phyloP scores from a whole-genome alignment of 805 yeast species.

The Saccharomyces eubayanus region DNA sequence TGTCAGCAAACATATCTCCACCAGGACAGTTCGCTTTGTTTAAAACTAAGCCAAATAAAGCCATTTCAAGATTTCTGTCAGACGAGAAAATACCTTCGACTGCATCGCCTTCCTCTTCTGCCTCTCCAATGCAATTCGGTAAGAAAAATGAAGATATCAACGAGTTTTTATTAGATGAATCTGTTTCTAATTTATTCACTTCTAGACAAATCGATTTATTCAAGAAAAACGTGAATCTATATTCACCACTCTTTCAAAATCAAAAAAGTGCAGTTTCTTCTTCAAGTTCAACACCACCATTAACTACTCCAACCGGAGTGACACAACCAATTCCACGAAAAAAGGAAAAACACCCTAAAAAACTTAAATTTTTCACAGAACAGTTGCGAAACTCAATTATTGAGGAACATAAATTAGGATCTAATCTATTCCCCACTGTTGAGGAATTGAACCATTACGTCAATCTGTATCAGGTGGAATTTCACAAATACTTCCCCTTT shows the following conservation, averaged over 20 bases:
- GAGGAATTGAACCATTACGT: constrained; percentile 72
- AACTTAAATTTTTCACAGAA: constrained; percentile 36
- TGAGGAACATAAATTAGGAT: constrained; percentile 42
- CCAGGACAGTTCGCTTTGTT: not conserved
- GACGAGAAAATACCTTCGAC: not conserved
- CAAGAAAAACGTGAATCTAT: constrained; percentile 32
- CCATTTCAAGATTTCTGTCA: not conserved
- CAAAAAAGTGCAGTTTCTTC: constrained; percentile 4
- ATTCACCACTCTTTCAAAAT: constrained; percentile 10
- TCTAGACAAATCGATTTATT: constrained; percentile 60
- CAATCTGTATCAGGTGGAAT: constrained; percentile 65
- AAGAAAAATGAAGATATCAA: not conserved
- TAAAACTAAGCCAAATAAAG: not conserved
- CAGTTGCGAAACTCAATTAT: constrained; percentile 49
- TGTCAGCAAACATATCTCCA: not conserved
- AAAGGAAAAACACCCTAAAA: not conserved
- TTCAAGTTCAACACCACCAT: not conserved
- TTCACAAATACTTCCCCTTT: constrained; percentile 56
- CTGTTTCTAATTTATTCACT: constrained; percentile 53
- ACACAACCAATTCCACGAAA: not conserved
- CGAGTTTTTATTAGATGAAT: constrained; percentile 16
- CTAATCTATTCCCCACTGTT: constrained; percentile 61
- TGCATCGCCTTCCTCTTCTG: not conserved
- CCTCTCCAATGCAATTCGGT: not conserved
- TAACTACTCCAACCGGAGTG: not conserved